Base-by-base conservation (phyloP, 129 eudicot genomes). In the Pittosporum tobira region DNA sequence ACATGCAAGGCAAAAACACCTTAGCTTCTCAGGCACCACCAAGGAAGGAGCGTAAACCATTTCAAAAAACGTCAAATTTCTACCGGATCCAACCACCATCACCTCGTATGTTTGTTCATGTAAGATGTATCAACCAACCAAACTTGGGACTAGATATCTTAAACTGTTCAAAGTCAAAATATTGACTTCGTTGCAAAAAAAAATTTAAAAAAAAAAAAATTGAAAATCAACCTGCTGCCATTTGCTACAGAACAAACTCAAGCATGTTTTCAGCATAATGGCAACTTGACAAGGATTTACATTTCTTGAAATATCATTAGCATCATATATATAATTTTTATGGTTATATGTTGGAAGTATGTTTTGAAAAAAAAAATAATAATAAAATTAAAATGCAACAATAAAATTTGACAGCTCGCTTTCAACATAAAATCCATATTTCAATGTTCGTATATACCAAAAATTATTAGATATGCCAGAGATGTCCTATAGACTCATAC, bases 401-500 rank as follows among this genome's bases (percentile, higher is more conserved):
- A 40, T 4, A 12, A 12, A 40, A 10, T 6, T 40, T 40, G 46
- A 40, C 46, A 10, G 46, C 18, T 40, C 15, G 14, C n/a, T 40
- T 40, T n/a, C 11, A 12, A 34, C 40, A 5, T 9, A 12, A 34
- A 6, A 34, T 6, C 40, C 10, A 40, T 4, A 40, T 10, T 11
- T 40, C 14, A 40, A 40, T 40, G 11, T 40, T 11, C 46, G 14
- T 14, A 40, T 12, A 40, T 11, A 12, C 4, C 46, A 40, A 40
- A 40, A 40, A n/a, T 0, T 6, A 40, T 14, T 1, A 40, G 13
- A 40, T 40, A 40, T 10, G 46, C 1, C 0, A 40, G 46, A 40
- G 46, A n/a, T 4, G 0, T 40, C 46, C 14, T 14, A 11, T 30
- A 50, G 14, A 62, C 52, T 5, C 62, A 60, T 83, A 91, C 98